Percentiles rank a stretch among this genome's conserved stretches.
phyloP scores from a whole-genome alignment of 2,329 filamentous ascomycete genomes.

The Dactylella cylindrospora region DNA sequence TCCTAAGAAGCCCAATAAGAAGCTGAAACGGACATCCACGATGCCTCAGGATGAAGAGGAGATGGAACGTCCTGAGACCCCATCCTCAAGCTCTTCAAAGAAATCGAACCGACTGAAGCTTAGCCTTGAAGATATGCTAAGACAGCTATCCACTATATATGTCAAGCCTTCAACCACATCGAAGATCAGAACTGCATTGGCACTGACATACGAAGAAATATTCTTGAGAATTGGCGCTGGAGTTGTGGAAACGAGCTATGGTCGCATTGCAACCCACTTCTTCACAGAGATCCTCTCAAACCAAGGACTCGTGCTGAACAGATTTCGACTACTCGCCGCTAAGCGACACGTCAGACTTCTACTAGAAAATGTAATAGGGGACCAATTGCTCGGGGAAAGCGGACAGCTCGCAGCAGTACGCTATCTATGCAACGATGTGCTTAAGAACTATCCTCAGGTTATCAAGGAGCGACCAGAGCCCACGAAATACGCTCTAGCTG shows the following conservation, averaged over 20 bases:
- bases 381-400: slow-evolving; percentile 80
- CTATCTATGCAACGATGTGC: slow-evolving; percentile 77
- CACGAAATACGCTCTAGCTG: slow-evolving; percentile 79
- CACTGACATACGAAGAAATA: slow-evolving; percentile 81
- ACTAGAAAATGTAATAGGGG: slow-evolving; percentile 78
- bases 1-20: slow-evolving; percentile 70
- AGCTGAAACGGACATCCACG: slow-evolving; percentile 63
- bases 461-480: slow-evolving; percentile 85
- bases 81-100: slow-evolving; percentile 59
- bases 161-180: slow-evolving; percentile 76
- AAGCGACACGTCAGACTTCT: slow-evolving; percentile 81
- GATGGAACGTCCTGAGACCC: slow-evolving; percentile 69
- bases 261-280: slow-evolving; percentile 76
- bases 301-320: slow-evolving; percentile 73
- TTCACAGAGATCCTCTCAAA: slow-evolving; percentile 78
- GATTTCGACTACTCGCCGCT: slow-evolving; percentile 81
- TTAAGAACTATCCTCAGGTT: slow-evolving; percentile 92
- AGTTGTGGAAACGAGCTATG: slow-evolving; percentile 79
- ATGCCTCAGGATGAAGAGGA: slow-evolving; percentile 75
- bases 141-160: slow-evolving; percentile 77
- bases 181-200: slow-evolving; percentile 76
- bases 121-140: slow-evolving; percentile 74
- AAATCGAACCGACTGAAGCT: slow-evolving; percentile 73
- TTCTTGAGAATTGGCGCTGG: slow-evolving; percentile 76
- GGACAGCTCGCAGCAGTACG: slow-evolving; percentile 82